Evolutionary conservation across 1,284 basidiomycete species (phyloP).

Genomic region (Stereum hirsutum): DNA sequence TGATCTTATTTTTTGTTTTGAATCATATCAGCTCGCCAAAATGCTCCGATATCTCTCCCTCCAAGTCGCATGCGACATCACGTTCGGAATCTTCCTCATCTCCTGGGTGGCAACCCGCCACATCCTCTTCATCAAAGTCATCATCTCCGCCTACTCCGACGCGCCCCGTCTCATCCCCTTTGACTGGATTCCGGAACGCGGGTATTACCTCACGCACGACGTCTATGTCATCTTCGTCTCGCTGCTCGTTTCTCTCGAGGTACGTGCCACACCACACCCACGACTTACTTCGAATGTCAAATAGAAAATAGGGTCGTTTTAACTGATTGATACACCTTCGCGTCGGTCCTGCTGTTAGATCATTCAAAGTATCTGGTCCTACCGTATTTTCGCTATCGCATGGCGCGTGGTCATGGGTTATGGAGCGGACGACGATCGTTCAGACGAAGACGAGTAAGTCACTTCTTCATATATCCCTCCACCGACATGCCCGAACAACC

Average conservation of each 20-base stretch:
- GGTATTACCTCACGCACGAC: conserved; percentile 43
- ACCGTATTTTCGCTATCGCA: conserved; percentile 76
- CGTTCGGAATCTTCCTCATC: conserved; percentile 77
- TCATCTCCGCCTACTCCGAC: conserved; percentile 52
- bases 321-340: conserved; percentile 8
- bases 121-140: conserved; percentile 64
- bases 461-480: background rate
- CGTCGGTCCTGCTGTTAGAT: conserved; percentile 29
- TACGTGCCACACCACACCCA: conserved; percentile 17
- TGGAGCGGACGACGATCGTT: conserved; percentile 79
- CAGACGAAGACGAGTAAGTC: conserved; percentile 72
- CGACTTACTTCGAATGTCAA: too few relatives aligned
- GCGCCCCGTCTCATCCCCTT: conserved; percentile 37
- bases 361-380: conserved; percentile 80
- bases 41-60: conserved; percentile 83
- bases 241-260: conserved; percentile 59
- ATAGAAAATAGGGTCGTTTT: too few relatives aligned
- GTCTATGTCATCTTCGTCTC: conserved; percentile 41
- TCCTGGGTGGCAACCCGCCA: conserved; percentile 90
- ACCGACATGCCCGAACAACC: background rate
- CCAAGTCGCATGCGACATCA: conserved; percentile 61
- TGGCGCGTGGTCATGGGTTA: conserved; percentile 71
- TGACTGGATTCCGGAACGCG: conserved; percentile 51
- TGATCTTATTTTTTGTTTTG: background rate
- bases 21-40: conserved; percentile 70